Percentiles rank a stretch among this genome's conserved stretches.
Conservation (phyloP, 1,139 yeast genomes). For the Meyerozyma elateridarum region DNA sequence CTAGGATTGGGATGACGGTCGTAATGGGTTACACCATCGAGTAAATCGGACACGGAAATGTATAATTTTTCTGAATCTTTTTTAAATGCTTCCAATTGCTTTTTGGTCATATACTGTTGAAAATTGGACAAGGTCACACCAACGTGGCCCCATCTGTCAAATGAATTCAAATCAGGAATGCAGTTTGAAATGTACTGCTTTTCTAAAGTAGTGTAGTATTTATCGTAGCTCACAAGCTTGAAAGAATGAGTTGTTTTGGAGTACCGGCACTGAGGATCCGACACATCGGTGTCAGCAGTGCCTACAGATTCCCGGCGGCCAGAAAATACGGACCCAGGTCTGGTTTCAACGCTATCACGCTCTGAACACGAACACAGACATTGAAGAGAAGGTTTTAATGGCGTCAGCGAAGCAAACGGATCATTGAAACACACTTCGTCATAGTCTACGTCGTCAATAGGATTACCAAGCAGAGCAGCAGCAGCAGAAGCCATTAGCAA, state of each 20-base stretch:
- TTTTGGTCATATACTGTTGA: conserved; percentile 13
- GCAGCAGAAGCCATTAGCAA: conserved; percentile 25
- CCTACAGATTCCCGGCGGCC: conserved; percentile 6
- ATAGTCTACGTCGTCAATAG: too few relatives aligned
- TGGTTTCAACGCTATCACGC: neutral
- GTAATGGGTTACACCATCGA: conserved; percentile 10
- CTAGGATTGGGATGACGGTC: conserved; percentile 7
- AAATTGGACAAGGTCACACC: conserved; percentile 30
- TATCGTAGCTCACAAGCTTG: conserved; percentile 23
- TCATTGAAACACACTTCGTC: conserved; percentile 3
- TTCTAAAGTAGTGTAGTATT: conserved; percentile 25
- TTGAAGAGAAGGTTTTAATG: neutral
- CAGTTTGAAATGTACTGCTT: conserved; percentile 37
- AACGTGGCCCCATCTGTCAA: conserved; percentile 36
- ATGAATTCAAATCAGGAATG: conserved; percentile 37
- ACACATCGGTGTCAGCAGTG: conserved; percentile 4
- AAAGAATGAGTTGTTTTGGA: conserved; percentile 15
- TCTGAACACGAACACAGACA: neutral
- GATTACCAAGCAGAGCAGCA: conserved; percentile 16
- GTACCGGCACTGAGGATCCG: conserved; percentile 4
- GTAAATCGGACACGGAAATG: conserved; percentile 17
- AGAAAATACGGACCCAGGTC: conserved; percentile 8
- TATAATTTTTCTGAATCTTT: conserved; percentile 9
- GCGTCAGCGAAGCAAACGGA: conserved; percentile 7
- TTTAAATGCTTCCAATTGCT: conserved; percentile 2